phyloP scores from a whole-genome alignment of 2,329 filamentous ascomycete species.

The Emergomyces orientalis region DNA sequence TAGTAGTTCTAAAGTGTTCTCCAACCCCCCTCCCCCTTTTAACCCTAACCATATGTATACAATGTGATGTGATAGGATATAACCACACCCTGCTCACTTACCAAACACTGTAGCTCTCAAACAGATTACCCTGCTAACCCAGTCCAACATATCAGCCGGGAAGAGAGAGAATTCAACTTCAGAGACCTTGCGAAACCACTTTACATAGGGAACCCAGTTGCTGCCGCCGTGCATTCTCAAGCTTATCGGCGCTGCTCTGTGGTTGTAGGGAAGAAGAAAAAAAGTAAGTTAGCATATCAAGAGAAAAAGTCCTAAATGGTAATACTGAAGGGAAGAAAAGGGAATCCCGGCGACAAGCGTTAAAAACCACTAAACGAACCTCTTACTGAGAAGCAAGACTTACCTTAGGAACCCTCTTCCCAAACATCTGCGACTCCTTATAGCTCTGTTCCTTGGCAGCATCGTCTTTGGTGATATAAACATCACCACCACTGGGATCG shows the following conservation, averaged over 20 bases:
- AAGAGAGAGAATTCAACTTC: too few relatives aligned
- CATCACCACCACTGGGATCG: background rate
- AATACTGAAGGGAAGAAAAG: too few relatives aligned
- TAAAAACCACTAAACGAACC: background rate
- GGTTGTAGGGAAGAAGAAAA: background rate
- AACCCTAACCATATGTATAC: too few relatives aligned
- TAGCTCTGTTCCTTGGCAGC: constrained; percentile 5
- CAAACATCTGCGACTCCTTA: background rate
- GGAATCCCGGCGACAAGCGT: too few relatives aligned
- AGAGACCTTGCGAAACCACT: too few relatives aligned
- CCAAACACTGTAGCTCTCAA: too few relatives aligned
- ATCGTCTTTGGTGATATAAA: constrained; percentile 2
- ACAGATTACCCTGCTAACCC: too few relatives aligned
- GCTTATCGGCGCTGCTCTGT: constrained; percentile 5
- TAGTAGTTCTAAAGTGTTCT: too few relatives aligned
- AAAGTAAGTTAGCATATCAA: background rate
- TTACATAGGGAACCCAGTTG: background rate
- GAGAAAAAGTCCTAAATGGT: background rate
- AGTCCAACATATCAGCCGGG: too few relatives aligned
- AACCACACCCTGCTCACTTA: too few relatives aligned
- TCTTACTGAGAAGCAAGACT: background rate
- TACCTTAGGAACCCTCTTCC: background rate
- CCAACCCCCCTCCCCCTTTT: too few relatives aligned
- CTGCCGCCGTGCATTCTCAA: background rate
- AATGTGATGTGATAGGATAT: too few relatives aligned